These are phyloP conservation scores for Tuber indicum DNA, from an alignment of 495 filamentous ascomycete species.

Conservation along the genomic window DNA sequence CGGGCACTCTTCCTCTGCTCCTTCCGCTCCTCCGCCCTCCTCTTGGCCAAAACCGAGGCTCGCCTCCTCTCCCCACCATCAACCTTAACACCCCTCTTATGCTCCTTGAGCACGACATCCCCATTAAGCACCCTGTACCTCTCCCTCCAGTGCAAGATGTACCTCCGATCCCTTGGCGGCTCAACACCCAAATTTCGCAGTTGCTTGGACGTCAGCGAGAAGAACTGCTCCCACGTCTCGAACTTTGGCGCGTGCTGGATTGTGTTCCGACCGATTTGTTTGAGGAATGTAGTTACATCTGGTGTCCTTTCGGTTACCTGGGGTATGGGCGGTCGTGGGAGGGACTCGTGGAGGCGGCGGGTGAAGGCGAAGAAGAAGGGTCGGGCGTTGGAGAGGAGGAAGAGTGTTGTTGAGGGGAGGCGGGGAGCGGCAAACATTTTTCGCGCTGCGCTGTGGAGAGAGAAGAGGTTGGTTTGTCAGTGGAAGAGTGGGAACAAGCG, in stretches of 20 bases:
- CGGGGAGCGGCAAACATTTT: slow-evolving; percentile 28
- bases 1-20: slow-evolving; percentile 28
- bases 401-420: slow-evolving; percentile 12
- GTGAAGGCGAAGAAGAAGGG: slow-evolving; percentile 29
- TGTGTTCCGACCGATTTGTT: slow-evolving; percentile 80
- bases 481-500: background rate
- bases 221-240: slow-evolving; percentile 75
- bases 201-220: slow-evolving; percentile 66
- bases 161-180: slow-evolving; percentile 69
- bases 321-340: slow-evolving; percentile 52
- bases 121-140: slow-evolving; percentile 53
- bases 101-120: slow-evolving; percentile 29
- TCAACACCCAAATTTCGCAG: slow-evolving; percentile 79
- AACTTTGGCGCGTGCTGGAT: slow-evolving; percentile 74
- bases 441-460: background rate
- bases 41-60: slow-evolving; percentile 72
- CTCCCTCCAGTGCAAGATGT: slow-evolving; percentile 80
- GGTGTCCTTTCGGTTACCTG: slow-evolving; percentile 75
- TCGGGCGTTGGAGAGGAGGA: slow-evolving; percentile 18
- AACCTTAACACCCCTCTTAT: slow-evolving; percentile 71
- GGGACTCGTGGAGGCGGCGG: slow-evolving; percentile 31
- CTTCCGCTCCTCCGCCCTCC: slow-evolving; percentile 39
- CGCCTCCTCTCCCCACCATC: slow-evolving; percentile 92
- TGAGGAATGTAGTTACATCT: slow-evolving; percentile 80
- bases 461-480: background rate